Conservation (phyloP, 345 rosid genomes). For the Lepidium aucheri region DNA sequence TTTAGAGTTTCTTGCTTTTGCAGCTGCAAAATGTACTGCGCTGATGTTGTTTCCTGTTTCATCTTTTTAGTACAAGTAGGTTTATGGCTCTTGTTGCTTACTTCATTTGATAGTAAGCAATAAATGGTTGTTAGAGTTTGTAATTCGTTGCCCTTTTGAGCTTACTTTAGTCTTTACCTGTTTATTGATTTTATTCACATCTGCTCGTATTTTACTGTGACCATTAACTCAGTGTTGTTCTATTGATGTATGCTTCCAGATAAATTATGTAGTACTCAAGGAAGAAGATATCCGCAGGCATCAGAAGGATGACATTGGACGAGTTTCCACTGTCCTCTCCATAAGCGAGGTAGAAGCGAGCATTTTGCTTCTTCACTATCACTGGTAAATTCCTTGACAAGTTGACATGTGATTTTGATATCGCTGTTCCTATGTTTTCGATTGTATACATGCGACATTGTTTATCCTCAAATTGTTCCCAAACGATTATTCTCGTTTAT, state of each 20-base stretch:
- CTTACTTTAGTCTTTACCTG: background rate
- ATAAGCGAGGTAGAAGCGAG: constrained; percentile 50
- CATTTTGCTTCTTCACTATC: constrained; percentile 59
- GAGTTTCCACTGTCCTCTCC: constrained; percentile 70
- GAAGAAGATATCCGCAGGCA: constrained; percentile 60
- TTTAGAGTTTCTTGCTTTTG: background rate
- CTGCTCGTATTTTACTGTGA: background rate
- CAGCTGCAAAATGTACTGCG: background rate
- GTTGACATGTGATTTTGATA: background rate
- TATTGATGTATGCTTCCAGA: constrained; percentile 36
- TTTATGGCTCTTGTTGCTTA: background rate
- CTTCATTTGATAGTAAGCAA: background rate
- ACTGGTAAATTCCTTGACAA: constrained; percentile 46
- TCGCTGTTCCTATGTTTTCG: background rate
- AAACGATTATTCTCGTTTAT: background rate
- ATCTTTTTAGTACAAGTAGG: background rate
- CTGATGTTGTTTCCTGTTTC: background rate
- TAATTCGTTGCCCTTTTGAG: background rate
- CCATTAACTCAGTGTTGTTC: constrained; percentile 1
- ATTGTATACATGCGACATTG: background rate
- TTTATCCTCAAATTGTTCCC: background rate
- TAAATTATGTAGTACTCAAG: constrained; percentile 47
- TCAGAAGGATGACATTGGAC: constrained; percentile 68
- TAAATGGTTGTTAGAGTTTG: constrained; percentile 2
- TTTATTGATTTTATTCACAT: constrained; percentile 2